phyloP scores from a whole-genome alignment of 2,329 filamentous ascomycete genomes.

The Diplodia sapinea region DNA sequence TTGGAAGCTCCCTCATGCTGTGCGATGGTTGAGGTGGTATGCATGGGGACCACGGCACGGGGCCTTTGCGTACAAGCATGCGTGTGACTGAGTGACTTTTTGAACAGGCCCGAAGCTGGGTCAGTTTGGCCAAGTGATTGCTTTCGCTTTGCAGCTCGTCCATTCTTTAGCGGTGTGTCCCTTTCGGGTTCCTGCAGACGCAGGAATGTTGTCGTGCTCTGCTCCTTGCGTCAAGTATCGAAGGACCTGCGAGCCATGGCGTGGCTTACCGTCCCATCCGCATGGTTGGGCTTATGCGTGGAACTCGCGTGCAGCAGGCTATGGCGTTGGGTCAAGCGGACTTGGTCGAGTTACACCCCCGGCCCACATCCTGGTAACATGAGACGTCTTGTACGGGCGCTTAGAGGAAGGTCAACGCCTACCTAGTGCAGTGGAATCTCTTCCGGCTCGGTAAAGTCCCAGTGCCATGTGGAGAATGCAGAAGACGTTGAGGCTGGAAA shows the following conservation, averaged over 20 bases:
- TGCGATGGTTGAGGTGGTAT: conserved; percentile 3
- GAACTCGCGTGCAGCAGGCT: conserved; percentile 16
- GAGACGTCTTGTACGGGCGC: not conserved
- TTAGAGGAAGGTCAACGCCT: not conserved
- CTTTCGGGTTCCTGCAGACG: conserved; percentile 3
- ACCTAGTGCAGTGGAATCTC: not conserved
- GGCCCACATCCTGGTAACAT: not conserved
- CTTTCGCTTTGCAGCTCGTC: not conserved
- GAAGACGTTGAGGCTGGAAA: not conserved
- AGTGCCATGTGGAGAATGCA: not conserved
- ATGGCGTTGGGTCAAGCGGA: not conserved
- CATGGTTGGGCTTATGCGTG: not conserved
- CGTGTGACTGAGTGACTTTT: not conserved
- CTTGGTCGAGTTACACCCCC: conserved; percentile 18
- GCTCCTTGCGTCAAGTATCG: not conserved
- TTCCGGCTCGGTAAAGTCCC: not conserved
- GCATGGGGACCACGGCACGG: not conserved
- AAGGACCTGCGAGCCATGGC: not conserved
- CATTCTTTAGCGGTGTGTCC: not conserved
- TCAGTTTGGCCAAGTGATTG: not conserved
- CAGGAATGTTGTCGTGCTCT: not conserved
- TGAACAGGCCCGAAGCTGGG: not conserved
- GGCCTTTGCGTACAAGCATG: not conserved
- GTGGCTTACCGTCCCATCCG: not conserved
- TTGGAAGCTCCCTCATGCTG: conserved; percentile 2